Evolutionary conservation across 2,329 filamentous ascomycete genomes (phyloP), one percentile per base, ranked within the genome.

Genomic region (Tolypocladium inflatum): DNA sequence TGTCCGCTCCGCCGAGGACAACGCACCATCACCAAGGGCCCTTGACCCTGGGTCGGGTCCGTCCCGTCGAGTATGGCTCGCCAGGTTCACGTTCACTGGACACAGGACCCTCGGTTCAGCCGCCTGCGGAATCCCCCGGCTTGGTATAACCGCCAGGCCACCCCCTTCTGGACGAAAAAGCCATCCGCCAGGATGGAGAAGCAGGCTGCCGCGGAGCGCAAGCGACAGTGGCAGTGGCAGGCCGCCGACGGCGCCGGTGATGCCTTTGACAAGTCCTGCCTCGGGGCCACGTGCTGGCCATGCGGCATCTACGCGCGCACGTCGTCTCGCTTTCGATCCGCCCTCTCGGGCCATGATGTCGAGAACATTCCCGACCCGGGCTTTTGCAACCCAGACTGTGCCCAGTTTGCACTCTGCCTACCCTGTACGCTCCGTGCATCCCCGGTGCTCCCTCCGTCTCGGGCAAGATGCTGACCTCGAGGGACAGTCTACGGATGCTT

Each of bases 401-500:
- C 62, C 19, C 53, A 60, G 23, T 70, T 63, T 57, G 52, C 59
- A 21, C 10, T 59, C 3, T 69, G 66, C 26, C 43, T 69, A 11
- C 69, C 71, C 30, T 62, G 70, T 72, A 61, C 52, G 65, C 61
- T 2, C 35, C 30, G 13, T 21, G 5, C 19, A 52, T 11, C 1
- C 19, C 48, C 4, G 10, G 19, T 9, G 5, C n/a, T 3, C 23
- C 5, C 11, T 21, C 17, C 17, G 10, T 19, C 6, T 2, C 10
- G 45, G 2, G 19, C 10, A 4, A 38, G 10, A 54, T 30, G 7
- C 42, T 55, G 42, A 55, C 54, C 5, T 17, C 37, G 7, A 35
- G 11, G 8, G 11, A 19, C 51, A 74, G 72, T 70, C 57, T 73
- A 70, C 54, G 66, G 67, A 17, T 60, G 58, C 42, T 57, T 70